These are phyloP conservation scores for Monosporascus sp. DNA, from an alignment of 2,329 filamentous ascomycete genomes.

Conservation along the genomic window DNA sequence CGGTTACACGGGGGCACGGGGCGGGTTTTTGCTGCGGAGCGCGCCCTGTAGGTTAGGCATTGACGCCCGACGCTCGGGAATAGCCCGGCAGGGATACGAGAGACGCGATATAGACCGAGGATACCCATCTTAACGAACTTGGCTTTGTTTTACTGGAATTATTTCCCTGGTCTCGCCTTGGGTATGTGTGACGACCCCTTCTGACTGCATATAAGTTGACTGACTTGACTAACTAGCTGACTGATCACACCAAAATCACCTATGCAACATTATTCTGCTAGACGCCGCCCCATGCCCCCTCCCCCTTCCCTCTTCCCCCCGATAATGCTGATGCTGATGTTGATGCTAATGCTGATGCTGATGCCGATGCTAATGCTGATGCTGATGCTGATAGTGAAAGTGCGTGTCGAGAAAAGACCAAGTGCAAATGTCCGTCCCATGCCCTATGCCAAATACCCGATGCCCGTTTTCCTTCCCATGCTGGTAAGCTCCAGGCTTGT, in stretches of 20 bases:
- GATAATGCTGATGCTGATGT: neutral
- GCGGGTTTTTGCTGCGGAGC: neutral
- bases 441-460: slow-evolving; percentile 1
- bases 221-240: too few species aligned
- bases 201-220: too few species aligned
- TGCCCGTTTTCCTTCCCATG: neutral
- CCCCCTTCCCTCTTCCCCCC: slow-evolving; percentile 5
- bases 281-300: slow-evolving; percentile 12
- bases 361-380: neutral
- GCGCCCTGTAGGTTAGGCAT: too few species aligned
- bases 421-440: neutral
- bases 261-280: slow-evolving; percentile 14
- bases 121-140: neutral
- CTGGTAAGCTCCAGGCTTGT: too few species aligned
- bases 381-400: neutral
- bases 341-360: neutral
- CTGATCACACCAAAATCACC: slow-evolving; percentile 6
- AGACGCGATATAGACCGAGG: neutral
- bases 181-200: too few species aligned
- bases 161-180: too few species aligned
- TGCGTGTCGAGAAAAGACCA: too few species aligned
- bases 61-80: neutral
- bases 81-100: neutral
- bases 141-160: too few species aligned
- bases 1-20: neutral